Evolutionary conservation across 1,284 basidiomycete species (phyloP), one percentile per base, ranked within the genome.

Genomic region (Tilletia walkeri): DNA sequence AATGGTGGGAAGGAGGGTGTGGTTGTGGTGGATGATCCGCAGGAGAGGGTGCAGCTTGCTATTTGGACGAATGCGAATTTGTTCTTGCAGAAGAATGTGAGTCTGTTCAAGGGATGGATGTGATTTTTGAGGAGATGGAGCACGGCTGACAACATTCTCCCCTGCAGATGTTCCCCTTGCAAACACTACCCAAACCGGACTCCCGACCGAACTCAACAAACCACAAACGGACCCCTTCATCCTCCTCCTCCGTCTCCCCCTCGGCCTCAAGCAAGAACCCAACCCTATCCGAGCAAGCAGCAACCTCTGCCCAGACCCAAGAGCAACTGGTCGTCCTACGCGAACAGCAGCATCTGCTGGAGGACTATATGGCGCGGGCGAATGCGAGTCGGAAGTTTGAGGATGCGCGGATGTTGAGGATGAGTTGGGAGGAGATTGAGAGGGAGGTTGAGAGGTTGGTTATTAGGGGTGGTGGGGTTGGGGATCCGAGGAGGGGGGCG

Each of bases 41-140:
- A 95, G 81, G 90, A 92, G 73, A 88, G 90, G 16, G 88, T 98
- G 9, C 93, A 96, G 82, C 86, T 87, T 34, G 92, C 94, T 0
- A 90, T 99, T 24, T 87, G 90, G 72, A 88, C 88, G 1, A 87
- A 91, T 1, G 92, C 93, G 0, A 92, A 89, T 69, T 69, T 89
- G 20, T 97, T 95, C 83, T 85, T 99, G 76, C 91, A 93, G 80
- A 92, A 91, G 81, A 90, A 96, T 75, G 92, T 95, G 90, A 89
- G 92, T 75, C 24, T 30, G 24, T 30, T 2, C 24, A 30, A 30
- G 24, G 24, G 24, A 30, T 30, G 24, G 24, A 30, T 30, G 24
- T 30, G 24, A 30, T 30, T 24, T 41, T 34, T 3, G 20, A 14
- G 20, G 5, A 65, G 24, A 24, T 10, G 7, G 18, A 30, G 38